Evolutionary conservation across 1,284 basidiomycete genomes (phyloP).

Genomic region (Malassezia restricta): DNA sequence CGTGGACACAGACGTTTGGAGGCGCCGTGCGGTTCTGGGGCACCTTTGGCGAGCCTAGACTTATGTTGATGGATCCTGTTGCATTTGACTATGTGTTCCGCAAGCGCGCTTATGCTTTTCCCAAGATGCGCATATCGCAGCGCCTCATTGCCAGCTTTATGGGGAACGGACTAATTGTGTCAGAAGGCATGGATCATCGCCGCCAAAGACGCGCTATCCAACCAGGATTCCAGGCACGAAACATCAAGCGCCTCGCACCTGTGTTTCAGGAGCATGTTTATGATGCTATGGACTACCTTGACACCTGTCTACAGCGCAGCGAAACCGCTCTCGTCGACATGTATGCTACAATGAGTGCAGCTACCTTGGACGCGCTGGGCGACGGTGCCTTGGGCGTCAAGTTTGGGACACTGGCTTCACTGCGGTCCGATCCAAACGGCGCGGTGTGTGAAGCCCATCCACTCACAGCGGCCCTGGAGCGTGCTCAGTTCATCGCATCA

Average conservation of each 20-base stretch:
- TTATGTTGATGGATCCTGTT: conserved; percentile 10
- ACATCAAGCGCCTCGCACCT: conserved; percentile 30
- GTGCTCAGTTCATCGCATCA: conserved; percentile 8
- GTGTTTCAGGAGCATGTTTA: conserved; percentile 24
- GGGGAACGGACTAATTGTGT: conserved; percentile 35
- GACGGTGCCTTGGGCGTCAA: conserved; percentile 11
- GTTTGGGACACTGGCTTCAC: conserved; percentile 3
- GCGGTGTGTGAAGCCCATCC: conserved; percentile 1
- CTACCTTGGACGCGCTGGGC: conserved; percentile 15
- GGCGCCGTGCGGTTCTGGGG: conserved; percentile 9
- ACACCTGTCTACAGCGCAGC: background rate
- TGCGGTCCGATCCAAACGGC: background rate
- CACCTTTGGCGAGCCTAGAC: conserved; percentile 13
- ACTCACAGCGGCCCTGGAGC: conserved; percentile 5
- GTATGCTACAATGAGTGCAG: background rate
- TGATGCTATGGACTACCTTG: conserved; percentile 13
- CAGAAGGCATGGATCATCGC: conserved; percentile 35
- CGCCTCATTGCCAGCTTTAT: conserved; percentile 25
- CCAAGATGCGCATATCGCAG: conserved; percentile 24
- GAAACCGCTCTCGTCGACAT: conserved; percentile 4
- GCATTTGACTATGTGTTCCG: conserved; percentile 11
- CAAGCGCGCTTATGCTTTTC: conserved; percentile 24
- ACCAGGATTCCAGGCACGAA: conserved; percentile 31
- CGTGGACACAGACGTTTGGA: conserved; percentile 5
- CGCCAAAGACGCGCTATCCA: conserved; percentile 34